phyloP scores from a whole-genome alignment of 257 asterid genomes.

The Scutellaria barbata region DNA sequence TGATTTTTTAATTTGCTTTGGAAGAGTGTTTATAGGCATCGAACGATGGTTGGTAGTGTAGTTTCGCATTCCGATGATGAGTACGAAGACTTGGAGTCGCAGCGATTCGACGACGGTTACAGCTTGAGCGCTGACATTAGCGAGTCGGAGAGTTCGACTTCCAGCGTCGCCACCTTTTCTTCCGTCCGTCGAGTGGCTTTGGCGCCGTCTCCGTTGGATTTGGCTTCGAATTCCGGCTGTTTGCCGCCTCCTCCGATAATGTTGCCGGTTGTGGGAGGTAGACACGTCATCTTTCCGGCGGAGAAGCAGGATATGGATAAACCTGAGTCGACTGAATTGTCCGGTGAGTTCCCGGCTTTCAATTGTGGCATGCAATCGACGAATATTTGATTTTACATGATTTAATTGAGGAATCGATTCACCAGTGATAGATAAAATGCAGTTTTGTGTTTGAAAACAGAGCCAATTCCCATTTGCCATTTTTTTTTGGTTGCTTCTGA shows the following conservation, averaged over 20 bases:
- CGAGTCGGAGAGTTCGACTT: conserved; percentile 82
- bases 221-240: conserved; percentile 39
- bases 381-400: not conserved
- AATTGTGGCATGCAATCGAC: not conserved
- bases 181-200: conserved; percentile 42
- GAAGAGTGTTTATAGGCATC: not conserved
- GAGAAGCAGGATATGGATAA: conserved; percentile 50
- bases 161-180: conserved; percentile 61
- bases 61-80: conserved; percentile 55
- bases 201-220: conserved; percentile 41
- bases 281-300: conserved; percentile 56
- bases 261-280: conserved; percentile 69
- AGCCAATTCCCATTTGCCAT: not conserved
- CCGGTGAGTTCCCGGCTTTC: conserved; percentile 51
- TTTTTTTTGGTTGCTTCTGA: not conserved
- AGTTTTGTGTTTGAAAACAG: not conserved
- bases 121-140: conserved; percentile 90
- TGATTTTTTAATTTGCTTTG: not conserved
- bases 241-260: conserved; percentile 62
- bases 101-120: conserved; percentile 60
- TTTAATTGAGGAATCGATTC: conserved; percentile 1
- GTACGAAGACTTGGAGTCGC: conserved; percentile 54
- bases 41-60: conserved; percentile 41
- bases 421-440: not conserved
- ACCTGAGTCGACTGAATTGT: conserved; percentile 45